Conservation (phyloP, 1,284 basidiomycete species). For the Mrakiaceae sp. region DNA sequence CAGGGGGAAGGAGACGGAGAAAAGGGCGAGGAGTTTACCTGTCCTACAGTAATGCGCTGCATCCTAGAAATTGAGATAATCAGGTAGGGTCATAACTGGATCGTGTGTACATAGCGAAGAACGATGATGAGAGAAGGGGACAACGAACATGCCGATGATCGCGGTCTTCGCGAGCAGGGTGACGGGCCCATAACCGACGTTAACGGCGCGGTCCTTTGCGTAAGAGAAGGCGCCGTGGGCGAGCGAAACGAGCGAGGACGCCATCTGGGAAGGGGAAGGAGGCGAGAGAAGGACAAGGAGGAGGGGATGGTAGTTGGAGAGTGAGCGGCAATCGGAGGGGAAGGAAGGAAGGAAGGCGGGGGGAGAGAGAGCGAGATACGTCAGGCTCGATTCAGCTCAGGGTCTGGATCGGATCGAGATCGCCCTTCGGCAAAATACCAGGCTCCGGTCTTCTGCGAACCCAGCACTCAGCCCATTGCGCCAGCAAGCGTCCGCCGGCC, state of each 20-base stretch:
- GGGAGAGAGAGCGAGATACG: too few species aligned
- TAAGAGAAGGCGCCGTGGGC: neutral
- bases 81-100: neutral
- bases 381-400: too few species aligned
- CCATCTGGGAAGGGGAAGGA: neutral
- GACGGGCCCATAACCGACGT: neutral
- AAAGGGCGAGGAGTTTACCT: neutral
- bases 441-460: too few species aligned
- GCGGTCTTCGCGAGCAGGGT: conserved; percentile 2
- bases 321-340: too few species aligned
- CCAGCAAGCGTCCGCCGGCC: too few species aligned
- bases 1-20: neutral
- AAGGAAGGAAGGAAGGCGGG: too few species aligned
- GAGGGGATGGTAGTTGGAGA: too few species aligned
- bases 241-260: neutral
- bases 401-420: too few species aligned
- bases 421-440: too few species aligned
- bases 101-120: neutral
- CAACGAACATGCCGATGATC: neutral
- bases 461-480: too few species aligned
- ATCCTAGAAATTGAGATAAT: conserved; percentile 13
- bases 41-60: neutral
- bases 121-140: neutral
- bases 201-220: conserved; percentile 2
- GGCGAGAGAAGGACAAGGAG: too few species aligned